These are phyloP conservation scores for Trametes maxima DNA, from an alignment of 768 basidiomycete genomes.

Conservation along the genomic window DNA sequence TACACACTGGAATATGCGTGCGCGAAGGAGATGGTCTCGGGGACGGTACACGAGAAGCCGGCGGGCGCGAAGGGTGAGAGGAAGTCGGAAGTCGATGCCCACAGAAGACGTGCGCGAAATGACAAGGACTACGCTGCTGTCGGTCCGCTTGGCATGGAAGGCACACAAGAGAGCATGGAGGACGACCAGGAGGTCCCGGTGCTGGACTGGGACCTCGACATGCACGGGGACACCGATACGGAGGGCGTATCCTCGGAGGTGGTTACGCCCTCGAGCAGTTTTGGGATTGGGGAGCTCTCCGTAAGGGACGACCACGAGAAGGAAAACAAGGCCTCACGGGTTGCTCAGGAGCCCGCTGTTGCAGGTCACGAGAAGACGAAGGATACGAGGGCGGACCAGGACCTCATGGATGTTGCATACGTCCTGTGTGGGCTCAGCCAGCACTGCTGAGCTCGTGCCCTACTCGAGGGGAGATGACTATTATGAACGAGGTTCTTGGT, in stretches of 20 bases:
- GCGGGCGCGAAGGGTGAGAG: neutral
- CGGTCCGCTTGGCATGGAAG: neutral
- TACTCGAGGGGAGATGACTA: neutral
- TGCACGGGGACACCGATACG: constrained; percentile 18
- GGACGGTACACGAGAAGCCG: constrained; percentile 9
- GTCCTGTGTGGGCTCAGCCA: constrained; percentile 60
- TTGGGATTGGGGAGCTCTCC: constrained; percentile 41
- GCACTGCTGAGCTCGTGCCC: constrained; percentile 11
- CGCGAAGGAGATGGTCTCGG: constrained; percentile 26
- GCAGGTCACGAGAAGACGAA: constrained; percentile 34
- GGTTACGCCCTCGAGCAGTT: constrained; percentile 40
- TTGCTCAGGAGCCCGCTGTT: constrained; percentile 18
- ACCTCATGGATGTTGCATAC: constrained; percentile 71
- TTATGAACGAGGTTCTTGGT: neutral
- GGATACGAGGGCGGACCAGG: constrained; percentile 49
- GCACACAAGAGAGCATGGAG: constrained; percentile 46
- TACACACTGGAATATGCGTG: constrained; percentile 43
- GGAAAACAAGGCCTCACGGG: neutral
- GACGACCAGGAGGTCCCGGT: constrained; percentile 59
- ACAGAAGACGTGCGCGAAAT: constrained; percentile 17
- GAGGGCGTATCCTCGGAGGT: constrained; percentile 17
- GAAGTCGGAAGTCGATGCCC: neutral
- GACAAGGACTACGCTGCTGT: neutral
- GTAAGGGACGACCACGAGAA: constrained; percentile 9
- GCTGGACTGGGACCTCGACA: constrained; percentile 41